Conservation (phyloP, 345 rosid species). For the Theobroma cacao region DNA sequence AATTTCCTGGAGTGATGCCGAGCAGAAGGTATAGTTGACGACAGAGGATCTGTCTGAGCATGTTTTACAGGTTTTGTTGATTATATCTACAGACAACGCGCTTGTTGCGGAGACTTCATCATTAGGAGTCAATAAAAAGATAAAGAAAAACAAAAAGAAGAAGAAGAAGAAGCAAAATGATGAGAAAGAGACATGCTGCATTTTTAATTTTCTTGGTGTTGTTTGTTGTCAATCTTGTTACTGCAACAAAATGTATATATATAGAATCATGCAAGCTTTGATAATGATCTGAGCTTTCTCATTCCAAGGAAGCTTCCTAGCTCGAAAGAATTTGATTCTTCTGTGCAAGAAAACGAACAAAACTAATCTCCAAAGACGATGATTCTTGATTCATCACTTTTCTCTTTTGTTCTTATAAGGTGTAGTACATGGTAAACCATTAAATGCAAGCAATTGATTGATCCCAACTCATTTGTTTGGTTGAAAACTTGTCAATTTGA, state of each 20-base stretch:
- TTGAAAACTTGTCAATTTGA: no score
- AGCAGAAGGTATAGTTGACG: conserved; percentile 41
- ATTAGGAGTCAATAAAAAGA: conserved; percentile 8
- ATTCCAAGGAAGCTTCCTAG: neutral
- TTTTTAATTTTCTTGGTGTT: neutral
- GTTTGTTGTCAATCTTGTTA: neutral
- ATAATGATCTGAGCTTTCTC: neutral
- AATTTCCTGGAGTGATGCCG: conserved; percentile 37
- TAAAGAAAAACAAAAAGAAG: conserved; percentile 12
- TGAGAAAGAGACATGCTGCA: conserved; percentile 13
- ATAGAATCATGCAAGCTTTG: neutral
- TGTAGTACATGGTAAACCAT: neutral
- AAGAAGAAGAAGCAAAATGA: neutral
- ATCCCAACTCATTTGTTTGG: no score
- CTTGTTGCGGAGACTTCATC: neutral
- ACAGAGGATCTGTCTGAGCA: conserved; percentile 34
- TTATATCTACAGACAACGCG: conserved; percentile 15
- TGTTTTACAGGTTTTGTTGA: conserved; percentile 42
- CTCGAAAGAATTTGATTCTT: neutral
- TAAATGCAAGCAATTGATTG: neutral
- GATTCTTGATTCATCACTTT: neutral
- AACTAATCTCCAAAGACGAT: neutral
- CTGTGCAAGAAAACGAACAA: neutral
- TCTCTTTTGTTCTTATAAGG: neutral
- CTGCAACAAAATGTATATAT: neutral